Conservation (phyloP, 129 eudicot species). For the Flaveria trinervia region DNA sequence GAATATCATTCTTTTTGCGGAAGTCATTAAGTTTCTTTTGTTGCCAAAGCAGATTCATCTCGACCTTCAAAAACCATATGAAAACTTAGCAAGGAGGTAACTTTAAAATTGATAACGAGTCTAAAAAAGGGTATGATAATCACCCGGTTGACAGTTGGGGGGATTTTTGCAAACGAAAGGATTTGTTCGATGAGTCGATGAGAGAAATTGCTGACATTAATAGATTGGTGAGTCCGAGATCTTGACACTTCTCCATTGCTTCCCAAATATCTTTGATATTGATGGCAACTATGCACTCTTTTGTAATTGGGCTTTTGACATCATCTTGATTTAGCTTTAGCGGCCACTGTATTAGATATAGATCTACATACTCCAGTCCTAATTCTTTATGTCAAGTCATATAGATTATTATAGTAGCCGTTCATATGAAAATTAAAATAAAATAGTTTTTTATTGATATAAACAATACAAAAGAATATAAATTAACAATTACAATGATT, state of each 20-base stretch:
- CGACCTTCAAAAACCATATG: conserved; percentile 40
- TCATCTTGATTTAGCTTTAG: conserved; percentile 35
- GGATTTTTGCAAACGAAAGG: conserved; percentile 52
- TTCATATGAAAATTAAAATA: no score
- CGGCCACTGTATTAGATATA: conserved; percentile 63
- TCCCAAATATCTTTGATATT: conserved; percentile 57
- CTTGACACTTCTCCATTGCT: conserved; percentile 64
- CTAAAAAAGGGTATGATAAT: not conserved
- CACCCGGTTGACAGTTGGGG: conserved; percentile 62
- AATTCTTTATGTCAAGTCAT: conserved; percentile 37
- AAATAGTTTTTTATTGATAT: no score
- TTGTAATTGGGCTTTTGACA: conserved; percentile 24
- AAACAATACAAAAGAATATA: no score
- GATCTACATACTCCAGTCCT: conserved; percentile 53
- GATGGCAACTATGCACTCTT: conserved; percentile 36
- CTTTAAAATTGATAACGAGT: not conserved
- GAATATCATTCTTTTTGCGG: conserved; percentile 46
- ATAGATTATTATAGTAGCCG: not conserved
- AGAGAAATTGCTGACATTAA: conserved; percentile 60
- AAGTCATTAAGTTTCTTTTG: conserved; percentile 43
- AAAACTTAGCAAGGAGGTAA: not conserved
- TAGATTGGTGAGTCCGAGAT: conserved; percentile 55
- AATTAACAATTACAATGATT: no score
- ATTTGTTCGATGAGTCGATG: conserved; percentile 38
- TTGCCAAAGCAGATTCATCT: conserved; percentile 61